Base-by-base conservation (phyloP, 306 rosid species). In the Sicyos edulis region DNA sequence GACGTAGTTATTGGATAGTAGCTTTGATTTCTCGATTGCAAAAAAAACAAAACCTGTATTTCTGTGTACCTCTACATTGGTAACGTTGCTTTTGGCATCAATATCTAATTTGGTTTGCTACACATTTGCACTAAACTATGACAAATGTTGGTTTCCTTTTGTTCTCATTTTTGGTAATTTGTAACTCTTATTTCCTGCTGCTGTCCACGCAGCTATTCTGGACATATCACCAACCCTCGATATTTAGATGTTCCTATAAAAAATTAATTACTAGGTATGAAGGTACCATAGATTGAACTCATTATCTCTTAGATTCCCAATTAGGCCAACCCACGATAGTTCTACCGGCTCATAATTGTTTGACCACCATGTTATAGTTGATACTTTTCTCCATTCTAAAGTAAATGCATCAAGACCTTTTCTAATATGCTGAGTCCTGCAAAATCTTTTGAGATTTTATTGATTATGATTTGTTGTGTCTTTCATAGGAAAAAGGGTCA, bases 401-500 rank as follows among this genome's bases (percentile, higher is more conserved):
- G 15, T 37, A 32, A 61, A 59, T 37, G 49, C 50, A 34, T 8
- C 22, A n/a, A n/a, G 69, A 15, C 15, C 10, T 37, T 37, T 37
- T 37, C 11, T 63, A 19, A 12, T 17, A 8, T 63, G 51, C 44
- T 0, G 5, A 11, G 54, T 42, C 17, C 17, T 44, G 54, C 17
- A 40, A 40, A 64, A 20, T 44, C 1, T 19, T 44, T 15, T 52
- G 44, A 1, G 8, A 47, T 47, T 47, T 52, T 68, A 22, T 67
- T 8, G 82, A 47, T 72, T 76, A 54, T 51, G 19, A 12, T 49
- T 17, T 34, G 32, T 40, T 54, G 19, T 71, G 10, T 67, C n/a
- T 70, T 74, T 20, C 81, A 12, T 11, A 92, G 98, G 96, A 88
- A 79, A 90, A 88, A 71, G 96, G 91, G 40, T 84, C 88, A 22